These are phyloP conservation scores for Penicillium sp. DNA, from an alignment of 2,329 filamentous ascomycete species.

Conservation along the genomic window DNA sequence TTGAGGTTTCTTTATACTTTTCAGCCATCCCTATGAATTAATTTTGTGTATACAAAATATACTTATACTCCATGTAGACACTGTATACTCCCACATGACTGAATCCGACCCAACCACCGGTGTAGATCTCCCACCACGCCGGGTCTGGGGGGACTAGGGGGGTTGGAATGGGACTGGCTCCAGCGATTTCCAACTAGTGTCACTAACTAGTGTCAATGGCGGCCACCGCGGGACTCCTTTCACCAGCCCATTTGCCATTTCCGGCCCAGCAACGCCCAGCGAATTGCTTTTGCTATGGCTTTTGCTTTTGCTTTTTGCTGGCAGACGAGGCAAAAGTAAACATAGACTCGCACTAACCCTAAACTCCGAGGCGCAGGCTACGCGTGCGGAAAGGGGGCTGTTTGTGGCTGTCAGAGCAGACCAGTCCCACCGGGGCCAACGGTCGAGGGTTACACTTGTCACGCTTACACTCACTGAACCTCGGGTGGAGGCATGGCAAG, in stretches of 20 bases:
- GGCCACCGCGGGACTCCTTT: background rate
- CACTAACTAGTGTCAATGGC: no score
- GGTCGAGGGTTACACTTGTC: constrained; percentile 5
- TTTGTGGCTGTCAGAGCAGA: background rate
- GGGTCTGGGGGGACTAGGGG: background rate
- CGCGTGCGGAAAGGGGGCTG: background rate
- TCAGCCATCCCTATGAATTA: no score
- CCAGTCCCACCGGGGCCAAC: constrained; percentile 3
- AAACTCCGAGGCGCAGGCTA: background rate
- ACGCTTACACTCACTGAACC: background rate
- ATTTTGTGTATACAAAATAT: no score
- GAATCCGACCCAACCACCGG: background rate
- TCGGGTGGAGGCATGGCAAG: background rate
- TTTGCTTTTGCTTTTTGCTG: no score
- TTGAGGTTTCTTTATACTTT: background rate
- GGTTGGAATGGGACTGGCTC: background rate
- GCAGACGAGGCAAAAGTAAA: background rate
- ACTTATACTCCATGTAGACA: no score
- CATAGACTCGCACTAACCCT: background rate
- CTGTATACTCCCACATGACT: background rate
- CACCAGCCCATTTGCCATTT: background rate
- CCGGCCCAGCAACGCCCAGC: background rate
- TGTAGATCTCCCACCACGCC: background rate
- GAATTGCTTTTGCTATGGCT: background rate
- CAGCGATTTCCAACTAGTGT: constrained; percentile 1